phyloP scores from a whole-genome alignment of 192 early-diverging fungal genomes.

The Gaertneriomyces sp. region DNA sequence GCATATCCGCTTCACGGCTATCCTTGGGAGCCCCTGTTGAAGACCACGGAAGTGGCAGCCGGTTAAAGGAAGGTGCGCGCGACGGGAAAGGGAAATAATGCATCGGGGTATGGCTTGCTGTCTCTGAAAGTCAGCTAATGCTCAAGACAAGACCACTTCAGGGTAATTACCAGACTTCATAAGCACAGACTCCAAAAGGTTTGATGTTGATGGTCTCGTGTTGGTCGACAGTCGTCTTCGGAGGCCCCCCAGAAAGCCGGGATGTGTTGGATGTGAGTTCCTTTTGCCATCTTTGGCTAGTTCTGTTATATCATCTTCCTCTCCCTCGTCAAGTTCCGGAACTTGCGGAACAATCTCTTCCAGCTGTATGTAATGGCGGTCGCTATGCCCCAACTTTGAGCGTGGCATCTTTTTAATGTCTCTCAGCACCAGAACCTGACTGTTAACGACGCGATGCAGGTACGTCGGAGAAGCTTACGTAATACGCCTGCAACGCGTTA shows the following conservation, averaged over 20 bases:
- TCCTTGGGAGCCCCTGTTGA: slow-evolving; percentile 20
- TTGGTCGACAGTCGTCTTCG: slow-evolving; percentile 16
- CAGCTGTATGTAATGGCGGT: slow-evolving; percentile 15
- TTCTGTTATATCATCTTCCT: slow-evolving; percentile 26
- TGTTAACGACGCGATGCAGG: too few species aligned
- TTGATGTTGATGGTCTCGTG: slow-evolving; percentile 7
- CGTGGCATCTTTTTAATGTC: slow-evolving; percentile 4
- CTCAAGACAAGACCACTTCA: not conserved
- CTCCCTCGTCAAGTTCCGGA: not conserved
- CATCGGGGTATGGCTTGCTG: not conserved
- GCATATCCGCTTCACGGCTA: slow-evolving; percentile 24
- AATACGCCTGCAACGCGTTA: too few species aligned
- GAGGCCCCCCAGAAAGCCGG: not conserved
- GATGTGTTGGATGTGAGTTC: not conserved
- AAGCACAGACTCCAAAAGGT: slow-evolving; percentile 14
- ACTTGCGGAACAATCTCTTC: slow-evolving; percentile 13
- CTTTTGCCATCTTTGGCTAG: slow-evolving; percentile 9
- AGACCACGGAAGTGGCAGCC: slow-evolving; percentile 28
- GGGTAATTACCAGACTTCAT: slow-evolving; percentile 12
- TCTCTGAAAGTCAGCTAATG: not conserved
- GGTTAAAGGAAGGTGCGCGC: slow-evolving; percentile 14
- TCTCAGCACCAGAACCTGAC: not conserved
- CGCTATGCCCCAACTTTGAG: not conserved
- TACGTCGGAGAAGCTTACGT: too few species aligned
- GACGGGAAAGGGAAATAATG: slow-evolving; percentile 19